These are phyloP conservation scores for Gracilaria gracilis DNA, from an alignment of 23 red algal genomes.

Conservation along the genomic window DNA sequence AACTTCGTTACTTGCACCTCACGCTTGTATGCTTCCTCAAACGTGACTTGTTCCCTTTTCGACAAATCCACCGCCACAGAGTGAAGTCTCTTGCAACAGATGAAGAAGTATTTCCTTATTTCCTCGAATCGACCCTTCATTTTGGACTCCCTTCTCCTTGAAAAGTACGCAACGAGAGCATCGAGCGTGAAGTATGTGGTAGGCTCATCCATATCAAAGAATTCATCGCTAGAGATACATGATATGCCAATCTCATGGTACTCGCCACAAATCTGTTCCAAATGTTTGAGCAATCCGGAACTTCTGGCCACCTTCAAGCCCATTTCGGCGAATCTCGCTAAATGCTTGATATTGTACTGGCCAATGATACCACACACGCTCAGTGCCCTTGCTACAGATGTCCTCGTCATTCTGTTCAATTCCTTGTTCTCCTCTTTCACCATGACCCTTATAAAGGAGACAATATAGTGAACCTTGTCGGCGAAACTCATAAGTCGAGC, in stretches of 20 bases:
- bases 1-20: neutral
- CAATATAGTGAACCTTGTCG: neutral
- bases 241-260: neutral
- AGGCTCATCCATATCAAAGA: neutral
- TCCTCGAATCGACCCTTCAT: neutral
- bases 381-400: neutral
- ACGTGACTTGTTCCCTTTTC: neutral
- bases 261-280: neutral
- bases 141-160: neutral
- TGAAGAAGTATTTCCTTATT: neutral
- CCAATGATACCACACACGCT: neutral
- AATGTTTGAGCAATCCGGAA: neutral
- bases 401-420: neutral
- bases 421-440: neutral
- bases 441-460: neutral
- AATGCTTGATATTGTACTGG: neutral
- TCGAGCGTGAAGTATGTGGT: neutral
- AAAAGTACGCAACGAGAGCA: neutral
- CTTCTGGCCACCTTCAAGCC: neutral
- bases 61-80: too few relatives aligned
- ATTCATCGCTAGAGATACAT: neutral
- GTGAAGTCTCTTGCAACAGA: too few relatives aligned
- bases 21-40: neutral
- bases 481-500: neutral
- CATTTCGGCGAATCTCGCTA: neutral